These are phyloP conservation scores for Tetrahymena elliotti DNA, from an alignment of 73 alveolate genomes.

Conservation along the genomic window DNA sequence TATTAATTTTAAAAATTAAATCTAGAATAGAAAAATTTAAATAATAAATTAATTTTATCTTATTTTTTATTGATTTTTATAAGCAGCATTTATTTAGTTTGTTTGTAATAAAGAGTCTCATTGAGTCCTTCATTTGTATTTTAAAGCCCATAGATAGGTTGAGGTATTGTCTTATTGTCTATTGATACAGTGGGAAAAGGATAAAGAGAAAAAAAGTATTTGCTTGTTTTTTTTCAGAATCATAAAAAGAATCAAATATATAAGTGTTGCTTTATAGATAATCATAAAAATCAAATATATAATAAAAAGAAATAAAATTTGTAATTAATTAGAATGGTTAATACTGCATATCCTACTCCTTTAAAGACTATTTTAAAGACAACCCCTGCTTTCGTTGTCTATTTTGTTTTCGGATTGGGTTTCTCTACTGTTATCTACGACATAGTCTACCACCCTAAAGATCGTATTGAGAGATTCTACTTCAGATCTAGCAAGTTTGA, in stretches of 20 bases:
- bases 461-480: conserved; percentile 36
- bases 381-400: conserved; percentile 34
- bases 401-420: conserved; percentile 14
- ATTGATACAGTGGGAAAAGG: neutral
- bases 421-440: conserved; percentile 34
- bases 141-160: too few relatives aligned
- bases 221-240: neutral
- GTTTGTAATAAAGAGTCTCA: too few relatives aligned
- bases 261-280: neutral
- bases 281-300: neutral
- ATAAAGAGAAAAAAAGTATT: neutral
- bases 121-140: too few relatives aligned
- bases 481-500: conserved; percentile 39
- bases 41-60: too few relatives aligned
- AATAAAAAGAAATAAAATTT: neutral
- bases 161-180: too few relatives aligned
- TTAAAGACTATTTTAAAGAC: conserved; percentile 29
- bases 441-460: conserved; percentile 27
- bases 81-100: too few relatives aligned
- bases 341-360: conserved; percentile 30
- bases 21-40: too few relatives aligned
- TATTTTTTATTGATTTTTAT: too few relatives aligned
- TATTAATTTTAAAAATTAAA: too few relatives aligned
- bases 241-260: neutral
- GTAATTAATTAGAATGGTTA: neutral